These are phyloP conservation scores for Epichloe bromicola DNA, from an alignment of 2,329 filamentous ascomycete genomes.

Conservation along the genomic window DNA sequence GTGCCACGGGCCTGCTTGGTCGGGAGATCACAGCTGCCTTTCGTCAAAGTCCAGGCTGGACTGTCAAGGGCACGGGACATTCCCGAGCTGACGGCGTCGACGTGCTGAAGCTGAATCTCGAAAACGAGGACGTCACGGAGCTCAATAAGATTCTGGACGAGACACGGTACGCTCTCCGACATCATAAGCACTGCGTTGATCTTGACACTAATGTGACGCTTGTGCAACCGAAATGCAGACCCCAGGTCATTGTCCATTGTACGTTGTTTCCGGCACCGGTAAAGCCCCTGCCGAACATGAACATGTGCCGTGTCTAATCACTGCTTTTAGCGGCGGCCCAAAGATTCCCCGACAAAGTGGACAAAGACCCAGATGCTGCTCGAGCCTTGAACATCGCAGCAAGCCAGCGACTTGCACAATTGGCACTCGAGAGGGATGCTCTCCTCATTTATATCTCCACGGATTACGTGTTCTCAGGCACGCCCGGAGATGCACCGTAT, in stretches of 20 bases:
- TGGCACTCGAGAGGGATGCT: slow-evolving; percentile 48
- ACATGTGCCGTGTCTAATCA: not conserved
- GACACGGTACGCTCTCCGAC: slow-evolving; percentile 34
- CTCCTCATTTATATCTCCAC: slow-evolving; percentile 70
- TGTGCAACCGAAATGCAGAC: slow-evolving; percentile 31
- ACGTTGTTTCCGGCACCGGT: slow-evolving; percentile 7
- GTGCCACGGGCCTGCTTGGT: slow-evolving; percentile 73
- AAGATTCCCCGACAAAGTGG: slow-evolving; percentile 75
- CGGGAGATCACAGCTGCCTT: slow-evolving; percentile 66
- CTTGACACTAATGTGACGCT: not conserved
- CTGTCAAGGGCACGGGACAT: slow-evolving; percentile 60
- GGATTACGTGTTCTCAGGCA: slow-evolving; percentile 67
- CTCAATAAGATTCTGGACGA: slow-evolving; percentile 38
- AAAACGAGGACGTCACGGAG: slow-evolving; percentile 23
- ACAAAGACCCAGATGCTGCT: slow-evolving; percentile 64
- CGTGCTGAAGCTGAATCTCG: slow-evolving; percentile 47
- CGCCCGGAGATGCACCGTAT: slow-evolving; percentile 73
- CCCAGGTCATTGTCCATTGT: slow-evolving; percentile 74
- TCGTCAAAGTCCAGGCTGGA: slow-evolving; percentile 40
- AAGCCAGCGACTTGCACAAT: slow-evolving; percentile 49
- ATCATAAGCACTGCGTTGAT: not conserved
- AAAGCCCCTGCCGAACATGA: not conserved
- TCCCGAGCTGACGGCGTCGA: slow-evolving; percentile 59
- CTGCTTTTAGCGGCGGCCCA: slow-evolving; percentile 61
- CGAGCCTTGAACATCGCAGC: slow-evolving; percentile 62